These are phyloP conservation scores for Sanghuangporus baumii DNA, from an alignment of 1,284 basidiomycete genomes.

Conservation along the genomic window DNA sequence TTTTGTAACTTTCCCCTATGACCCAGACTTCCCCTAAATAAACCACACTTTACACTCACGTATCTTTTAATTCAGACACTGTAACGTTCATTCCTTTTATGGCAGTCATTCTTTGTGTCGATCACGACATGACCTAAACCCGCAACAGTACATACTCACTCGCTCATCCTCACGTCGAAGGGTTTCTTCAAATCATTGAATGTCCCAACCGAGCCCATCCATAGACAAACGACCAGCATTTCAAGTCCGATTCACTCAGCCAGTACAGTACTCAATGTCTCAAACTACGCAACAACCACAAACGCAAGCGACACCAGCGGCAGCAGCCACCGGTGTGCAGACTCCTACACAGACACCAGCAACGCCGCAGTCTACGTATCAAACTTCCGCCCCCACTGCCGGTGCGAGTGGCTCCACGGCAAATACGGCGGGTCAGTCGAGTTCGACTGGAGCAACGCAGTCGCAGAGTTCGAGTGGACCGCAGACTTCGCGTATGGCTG, in stretches of 20 bases:
- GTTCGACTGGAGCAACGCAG: slow-evolving; percentile 23
- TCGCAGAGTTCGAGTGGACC: slow-evolving; percentile 27
- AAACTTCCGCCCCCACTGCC: slow-evolving; percentile 7
- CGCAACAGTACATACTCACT: not conserved
- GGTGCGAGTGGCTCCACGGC: slow-evolving; percentile 10
- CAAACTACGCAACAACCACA: slow-evolving; percentile 7
- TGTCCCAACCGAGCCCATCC: slow-evolving; percentile 9
- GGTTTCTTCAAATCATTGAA: not conserved
- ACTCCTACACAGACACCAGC: slow-evolving; percentile 5
- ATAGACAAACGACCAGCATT: slow-evolving; percentile 3
- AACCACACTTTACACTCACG: too few relatives aligned
- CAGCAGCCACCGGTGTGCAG: not conserved
- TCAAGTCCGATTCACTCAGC: slow-evolving; percentile 15
- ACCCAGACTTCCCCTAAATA: too few relatives aligned
- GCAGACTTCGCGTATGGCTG: slow-evolving; percentile 48
- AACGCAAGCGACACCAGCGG: slow-evolving; percentile 1
- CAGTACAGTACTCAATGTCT: slow-evolving; percentile 12
- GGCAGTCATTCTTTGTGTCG: slow-evolving; percentile 15
- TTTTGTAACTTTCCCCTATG: too few relatives aligned
- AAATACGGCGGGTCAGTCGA: slow-evolving; percentile 17
- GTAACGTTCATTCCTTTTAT: too few relatives aligned
- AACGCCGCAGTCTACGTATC: slow-evolving; percentile 3
- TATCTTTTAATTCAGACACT: too few relatives aligned
- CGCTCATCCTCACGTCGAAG: not conserved
- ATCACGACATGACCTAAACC: not conserved